Base-by-base conservation (phyloP, 306 rosid genomes). In the Oemleria cerasiformis region DNA sequence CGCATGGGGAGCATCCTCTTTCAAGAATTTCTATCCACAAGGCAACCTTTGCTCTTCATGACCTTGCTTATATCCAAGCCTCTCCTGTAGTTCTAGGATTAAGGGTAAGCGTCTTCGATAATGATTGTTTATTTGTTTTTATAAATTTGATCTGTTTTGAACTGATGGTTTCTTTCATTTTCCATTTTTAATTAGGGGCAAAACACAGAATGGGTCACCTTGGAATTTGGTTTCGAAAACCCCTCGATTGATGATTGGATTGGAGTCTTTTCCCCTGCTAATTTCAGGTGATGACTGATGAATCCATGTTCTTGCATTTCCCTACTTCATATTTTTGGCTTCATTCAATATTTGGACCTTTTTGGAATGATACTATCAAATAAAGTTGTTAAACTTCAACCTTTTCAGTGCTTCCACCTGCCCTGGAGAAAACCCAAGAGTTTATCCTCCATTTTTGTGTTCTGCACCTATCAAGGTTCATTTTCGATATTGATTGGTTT, bases 241-340 rank as follows among this genome's bases (percentile, higher is more conserved):
- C 91, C 96, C 39, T 71, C 84, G 42, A 42, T 34, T 72, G 87
- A 79, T 73, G 96, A 91, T 71, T 91, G 96, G 92, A 87, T 91
- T 74, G 96, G 96, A 38, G 96, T 88, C 54, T 91, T 88, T 84
- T 91, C 96, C 67, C 96, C 97, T 63, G 87, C 87, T 80, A 87
- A 87, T 72, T 88, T 88, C 84, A 91, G 84, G 96, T 87, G 74
- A 6, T 25, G 30, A 25, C 30, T 25, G 30, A 50, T 42, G 10
- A 11, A 15, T 4, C 6, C 30, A 25, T 70, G 67, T 36, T 43
- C 44, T 64, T 74, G 9, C 23, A 13, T 67, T 51, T 20, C 15
- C 21, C 43, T 13, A 53, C 0, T 20, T 48, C 58, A 20, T 23
- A 40, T 14, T 55, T 70, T 70, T 70, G 65, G 50, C 8, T 70